Evolutionary conservation across 2,329 filamentous ascomycete species (phyloP), one percentile per base, ranked within the genome.

Genomic region (Hypomyces perniciosus): DNA sequence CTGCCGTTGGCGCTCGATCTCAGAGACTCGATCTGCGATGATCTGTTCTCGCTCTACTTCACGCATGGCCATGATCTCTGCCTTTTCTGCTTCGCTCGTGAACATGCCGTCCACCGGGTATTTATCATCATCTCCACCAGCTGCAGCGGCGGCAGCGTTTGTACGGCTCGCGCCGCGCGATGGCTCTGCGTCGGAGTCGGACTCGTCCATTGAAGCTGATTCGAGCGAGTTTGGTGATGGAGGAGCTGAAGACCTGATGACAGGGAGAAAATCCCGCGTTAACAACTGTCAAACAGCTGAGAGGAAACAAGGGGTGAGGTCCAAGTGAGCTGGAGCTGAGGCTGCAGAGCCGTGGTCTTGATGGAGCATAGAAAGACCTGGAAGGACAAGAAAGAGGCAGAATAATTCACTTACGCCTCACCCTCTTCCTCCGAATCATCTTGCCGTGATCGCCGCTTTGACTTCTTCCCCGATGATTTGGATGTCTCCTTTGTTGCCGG

Each of bases 1-100:
- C 70, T 96, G 92, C 53, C 86, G 81, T 60, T 88, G 85, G 47
- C 84, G 84, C 62, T 93, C 88, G 52, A 91, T 85, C 66, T 93
- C 84, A 60, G 89, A 83, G 34, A 86, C 85, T 57, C 93, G 89
- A 59, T 95, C 88, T 20, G 90, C 92, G 6, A 99, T 80, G 41
- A 96, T 85, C 65, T 90, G 83, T 68, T 99, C 93, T 56, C 92
- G 86, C 64, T 95, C 85, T 46, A 97, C 85, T 72, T 97, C 91
- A 30, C 90, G 85, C 79, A 96, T 83, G 51, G 77, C 80, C 79
- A 93, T 84, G 55, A 99, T 93, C 46, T 86, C 77, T 6, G 78
- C 78, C 68, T 88, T 91, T 64, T 93, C 88, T 37, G 81, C 77
- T 41, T 83, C 76, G 58, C 82, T 87, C 60, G 81, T 79, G 67